Percentiles rank a stretch among this genome's conserved stretches.
These are phyloP conservation scores for Phytophthora podocarpi DNA, from an alignment of 352 stramenopile genomes.

Conservation along the genomic window DNA sequence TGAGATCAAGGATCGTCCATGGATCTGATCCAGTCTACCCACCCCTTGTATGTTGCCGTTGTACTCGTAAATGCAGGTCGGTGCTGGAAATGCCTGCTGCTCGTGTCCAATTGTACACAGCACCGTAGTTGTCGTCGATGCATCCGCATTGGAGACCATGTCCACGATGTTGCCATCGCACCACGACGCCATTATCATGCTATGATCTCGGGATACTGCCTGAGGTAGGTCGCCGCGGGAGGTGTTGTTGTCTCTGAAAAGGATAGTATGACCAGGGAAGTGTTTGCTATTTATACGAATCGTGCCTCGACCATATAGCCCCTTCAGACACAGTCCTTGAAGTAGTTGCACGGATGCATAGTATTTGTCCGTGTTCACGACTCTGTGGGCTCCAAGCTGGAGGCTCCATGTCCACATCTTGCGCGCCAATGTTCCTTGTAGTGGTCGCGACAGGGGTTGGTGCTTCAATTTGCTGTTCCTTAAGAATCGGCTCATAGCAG, in stretches of 20 bases:
- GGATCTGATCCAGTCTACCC: background rate
- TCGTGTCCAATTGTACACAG: slow-evolving; percentile 1
- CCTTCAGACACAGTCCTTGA: slow-evolving; percentile 18
- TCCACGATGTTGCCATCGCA: slow-evolving; percentile 30
- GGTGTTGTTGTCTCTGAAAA: background rate
- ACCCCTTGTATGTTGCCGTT: slow-evolving; percentile 3
- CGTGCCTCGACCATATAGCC: slow-evolving; percentile 25
- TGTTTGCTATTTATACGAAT: slow-evolving; percentile 28
- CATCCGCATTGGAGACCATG: slow-evolving; percentile 27
- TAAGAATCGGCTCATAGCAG: too few species aligned
- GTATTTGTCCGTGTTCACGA: slow-evolving; percentile 47
- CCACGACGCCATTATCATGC: slow-evolving; percentile 25
- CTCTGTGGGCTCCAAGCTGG: slow-evolving; percentile 14
- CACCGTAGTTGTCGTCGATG: slow-evolving; percentile 20
- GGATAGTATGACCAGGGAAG: slow-evolving; percentile 22
- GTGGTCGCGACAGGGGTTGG: too few species aligned
- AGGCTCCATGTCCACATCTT: too few species aligned
- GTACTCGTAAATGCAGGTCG: background rate
- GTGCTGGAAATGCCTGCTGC: background rate
- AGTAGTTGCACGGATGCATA: slow-evolving; percentile 40
- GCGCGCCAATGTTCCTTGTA: too few species aligned
- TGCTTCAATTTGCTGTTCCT: too few species aligned
- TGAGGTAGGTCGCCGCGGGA: background rate
- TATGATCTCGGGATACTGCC: slow-evolving; percentile 6
- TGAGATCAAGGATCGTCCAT: background rate